Evolutionary conservation across 768 basidiomycete genomes (phyloP).

Genomic region (Lactarius sp.): DNA sequence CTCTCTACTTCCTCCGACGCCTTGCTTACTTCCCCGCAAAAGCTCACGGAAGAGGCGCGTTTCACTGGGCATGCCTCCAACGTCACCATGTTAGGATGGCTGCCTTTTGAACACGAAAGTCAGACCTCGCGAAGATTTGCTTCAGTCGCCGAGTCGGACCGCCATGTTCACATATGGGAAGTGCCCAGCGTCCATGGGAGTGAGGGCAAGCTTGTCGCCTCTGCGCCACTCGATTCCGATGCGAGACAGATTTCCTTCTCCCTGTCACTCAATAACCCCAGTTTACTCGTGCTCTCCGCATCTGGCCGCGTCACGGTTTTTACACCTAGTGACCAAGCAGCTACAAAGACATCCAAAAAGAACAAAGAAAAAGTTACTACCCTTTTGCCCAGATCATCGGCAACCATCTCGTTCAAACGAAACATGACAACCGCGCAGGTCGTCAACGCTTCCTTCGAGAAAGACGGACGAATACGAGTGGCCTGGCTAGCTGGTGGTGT

Average conservation of each 20-base stretch:
- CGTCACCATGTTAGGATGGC: constrained; percentile 50
- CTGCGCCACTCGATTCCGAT: constrained; percentile 59
- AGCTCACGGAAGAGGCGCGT: constrained; percentile 43
- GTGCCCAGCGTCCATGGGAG: constrained; percentile 38
- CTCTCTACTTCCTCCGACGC: constrained; percentile 36
- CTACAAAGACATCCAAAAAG: constrained; percentile 38
- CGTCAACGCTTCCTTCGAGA: constrained; percentile 45
- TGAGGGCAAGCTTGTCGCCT: constrained; percentile 53
- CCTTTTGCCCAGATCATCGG: constrained; percentile 48
- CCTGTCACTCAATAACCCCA: constrained; percentile 33
- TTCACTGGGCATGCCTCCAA: constrained; percentile 66
- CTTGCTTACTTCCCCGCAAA: constrained; percentile 35
- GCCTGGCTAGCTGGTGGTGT: constrained; percentile 53
- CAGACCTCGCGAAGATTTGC: constrained; percentile 45
- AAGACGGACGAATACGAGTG: constrained; percentile 44
- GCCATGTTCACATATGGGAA: constrained; percentile 60
- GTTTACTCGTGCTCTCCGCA: constrained; percentile 50
- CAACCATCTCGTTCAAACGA: constrained; percentile 40
- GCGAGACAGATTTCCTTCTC: constrained; percentile 41
- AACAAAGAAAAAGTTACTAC: constrained; percentile 45
- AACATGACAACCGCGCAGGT: constrained; percentile 36
- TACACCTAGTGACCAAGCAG: constrained; percentile 46
- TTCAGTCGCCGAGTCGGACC: constrained; percentile 58
- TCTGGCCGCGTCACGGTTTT: constrained; percentile 57
- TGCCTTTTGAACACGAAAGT: constrained; percentile 33